Evolutionary conservation across 495 filamentous ascomycete species (phyloP).

Genomic region (Aspergillus carlsbadensis): DNA sequence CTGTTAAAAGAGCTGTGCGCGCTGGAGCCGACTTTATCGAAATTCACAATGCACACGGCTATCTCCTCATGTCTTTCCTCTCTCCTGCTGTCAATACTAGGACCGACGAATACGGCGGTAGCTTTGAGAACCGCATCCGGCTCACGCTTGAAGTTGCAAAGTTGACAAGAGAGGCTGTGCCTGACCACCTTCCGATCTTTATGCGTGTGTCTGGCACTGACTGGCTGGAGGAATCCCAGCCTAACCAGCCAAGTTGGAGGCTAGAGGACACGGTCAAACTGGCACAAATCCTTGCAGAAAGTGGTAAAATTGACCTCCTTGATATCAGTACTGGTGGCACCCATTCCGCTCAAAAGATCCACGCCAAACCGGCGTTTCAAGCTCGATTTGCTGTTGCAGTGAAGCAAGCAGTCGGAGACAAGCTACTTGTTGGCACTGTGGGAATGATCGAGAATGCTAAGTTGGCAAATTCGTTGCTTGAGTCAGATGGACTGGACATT

Average conservation of each 20-base stretch:
- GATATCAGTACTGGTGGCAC: slow-evolving; percentile 67
- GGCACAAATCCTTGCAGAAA: slow-evolving; percentile 50
- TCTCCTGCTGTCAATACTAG: slow-evolving; percentile 10
- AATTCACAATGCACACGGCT: slow-evolving; percentile 18
- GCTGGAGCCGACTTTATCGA: slow-evolving; percentile 15
- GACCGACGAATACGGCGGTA: slow-evolving; percentile 45
- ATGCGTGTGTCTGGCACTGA: slow-evolving; percentile 63
- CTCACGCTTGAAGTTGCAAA: slow-evolving; percentile 16
- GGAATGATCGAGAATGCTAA: slow-evolving; percentile 61
- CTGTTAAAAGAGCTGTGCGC: slow-evolving; percentile 48
- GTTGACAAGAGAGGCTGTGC: slow-evolving; percentile 40
- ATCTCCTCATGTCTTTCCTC: slow-evolving; percentile 19
- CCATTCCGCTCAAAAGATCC: slow-evolving; percentile 59
- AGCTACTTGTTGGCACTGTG: slow-evolving; percentile 58
- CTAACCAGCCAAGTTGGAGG: slow-evolving; percentile 54
- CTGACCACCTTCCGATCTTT: slow-evolving; percentile 63
- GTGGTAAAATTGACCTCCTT: slow-evolving; percentile 61
- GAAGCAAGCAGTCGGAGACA: slow-evolving; percentile 61
- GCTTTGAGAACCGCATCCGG: slow-evolving; percentile 59
- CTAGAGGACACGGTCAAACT: slow-evolving; percentile 55
- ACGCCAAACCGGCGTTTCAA: slow-evolving; percentile 61
- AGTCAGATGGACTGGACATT: slow-evolving; percentile 59
- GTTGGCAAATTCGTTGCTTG: slow-evolving; percentile 55
- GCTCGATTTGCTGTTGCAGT: slow-evolving; percentile 60
- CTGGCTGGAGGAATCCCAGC: slow-evolving; percentile 53